phyloP scores from a whole-genome alignment of 441 rosid species.

The Arabidopsis lyrata region DNA sequence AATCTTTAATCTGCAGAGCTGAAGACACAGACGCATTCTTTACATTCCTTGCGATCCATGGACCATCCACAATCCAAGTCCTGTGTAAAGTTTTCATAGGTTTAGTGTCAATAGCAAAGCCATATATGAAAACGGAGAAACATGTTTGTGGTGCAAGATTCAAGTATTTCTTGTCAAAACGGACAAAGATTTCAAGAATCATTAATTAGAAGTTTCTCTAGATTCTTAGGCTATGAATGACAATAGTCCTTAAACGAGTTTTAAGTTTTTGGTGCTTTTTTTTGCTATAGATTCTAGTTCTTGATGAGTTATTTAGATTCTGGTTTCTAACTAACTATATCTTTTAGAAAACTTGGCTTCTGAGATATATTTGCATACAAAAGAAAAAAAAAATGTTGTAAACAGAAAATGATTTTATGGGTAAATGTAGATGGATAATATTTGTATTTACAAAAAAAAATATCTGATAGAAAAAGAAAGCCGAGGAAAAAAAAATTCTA shows the following conservation, averaged over 20 bases:
- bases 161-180: not conserved
- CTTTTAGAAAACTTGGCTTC: not conserved
- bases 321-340: not conserved
- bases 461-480: not conserved
- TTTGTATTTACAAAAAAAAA: not conserved
- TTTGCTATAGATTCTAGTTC: not conserved
- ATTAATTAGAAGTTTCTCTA: not conserved
- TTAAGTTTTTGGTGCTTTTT: not conserved
- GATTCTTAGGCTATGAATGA: not conserved
- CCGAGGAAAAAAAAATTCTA: not conserved
- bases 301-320: not conserved
- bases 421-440: not conserved
- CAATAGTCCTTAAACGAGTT: not conserved
- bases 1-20: slow-evolving; percentile 60
- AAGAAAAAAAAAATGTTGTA: too few relatives aligned
- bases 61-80: slow-evolving; percentile 79
- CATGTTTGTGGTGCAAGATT: slow-evolving; percentile 10
- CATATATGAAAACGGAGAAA: not conserved
- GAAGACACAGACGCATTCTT: slow-evolving; percentile 59
- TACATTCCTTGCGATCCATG: slow-evolving; percentile 76
- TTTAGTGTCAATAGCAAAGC: slow-evolving; percentile 8
- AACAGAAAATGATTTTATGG: not conserved
- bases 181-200: not conserved
- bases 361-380: not conserved
- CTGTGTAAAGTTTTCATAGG: slow-evolving; percentile 49